Conservation (phyloP, 2,329 filamentous ascomycete genomes). For the Periconia digitata region DNA sequence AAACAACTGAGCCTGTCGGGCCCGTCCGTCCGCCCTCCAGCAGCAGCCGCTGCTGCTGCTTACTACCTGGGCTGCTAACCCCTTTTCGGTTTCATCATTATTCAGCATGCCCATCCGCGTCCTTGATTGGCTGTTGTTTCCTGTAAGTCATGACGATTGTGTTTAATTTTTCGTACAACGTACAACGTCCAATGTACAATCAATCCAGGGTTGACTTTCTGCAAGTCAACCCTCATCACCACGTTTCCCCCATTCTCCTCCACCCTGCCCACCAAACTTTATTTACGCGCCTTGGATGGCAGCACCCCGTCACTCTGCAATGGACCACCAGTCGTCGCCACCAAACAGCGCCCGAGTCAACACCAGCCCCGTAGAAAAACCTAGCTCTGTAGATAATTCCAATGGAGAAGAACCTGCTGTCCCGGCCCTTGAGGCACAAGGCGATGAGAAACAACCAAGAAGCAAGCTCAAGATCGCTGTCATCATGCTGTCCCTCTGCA, state of each 20-base stretch:
- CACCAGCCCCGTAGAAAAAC: constrained; percentile 11
- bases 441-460: constrained; percentile 32
- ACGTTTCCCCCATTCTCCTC: too few relatives aligned
- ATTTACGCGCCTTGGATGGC: neutral
- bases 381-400: constrained; percentile 1
- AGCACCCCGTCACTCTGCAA: neutral
- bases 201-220: neutral
- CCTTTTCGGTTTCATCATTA: neutral
- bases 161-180: neutral
- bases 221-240: too few relatives aligned
- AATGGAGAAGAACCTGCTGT: constrained; percentile 11
- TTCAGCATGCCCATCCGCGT: neutral
- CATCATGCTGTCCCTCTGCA: constrained; percentile 53
- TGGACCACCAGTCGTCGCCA: neutral
- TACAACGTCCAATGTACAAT: neutral
- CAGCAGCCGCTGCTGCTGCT: too few relatives aligned
- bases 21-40: too few relatives aligned
- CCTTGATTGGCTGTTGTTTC: neutral
- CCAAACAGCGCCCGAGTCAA: neutral
- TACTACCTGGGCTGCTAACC: too few relatives aligned
- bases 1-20: too few relatives aligned
- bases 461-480: constrained; percentile 48
- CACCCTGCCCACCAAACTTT: neutral
- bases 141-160: neutral
- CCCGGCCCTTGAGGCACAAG: constrained; percentile 16